Evolutionary conservation across 495 filamentous ascomycete genomes (phyloP).

Genomic region (Daldinia decipiens): DNA sequence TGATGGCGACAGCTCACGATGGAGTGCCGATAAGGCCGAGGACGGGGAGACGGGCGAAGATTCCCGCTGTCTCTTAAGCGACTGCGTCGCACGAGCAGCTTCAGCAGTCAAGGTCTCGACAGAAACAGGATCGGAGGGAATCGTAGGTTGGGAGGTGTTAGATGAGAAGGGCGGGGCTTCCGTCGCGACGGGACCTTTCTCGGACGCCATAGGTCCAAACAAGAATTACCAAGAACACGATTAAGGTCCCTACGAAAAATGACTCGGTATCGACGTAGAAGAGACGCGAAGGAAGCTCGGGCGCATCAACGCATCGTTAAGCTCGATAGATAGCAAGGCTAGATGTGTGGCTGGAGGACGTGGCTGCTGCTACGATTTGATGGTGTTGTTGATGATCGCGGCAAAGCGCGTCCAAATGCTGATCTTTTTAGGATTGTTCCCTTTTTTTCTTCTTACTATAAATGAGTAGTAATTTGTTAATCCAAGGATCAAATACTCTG

Average conservation of each 20-base stretch:
- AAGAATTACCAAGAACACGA: conserved; percentile 33
- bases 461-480: conserved; percentile 17
- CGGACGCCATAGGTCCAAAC: conserved; percentile 54
- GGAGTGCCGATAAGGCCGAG: conserved; percentile 48
- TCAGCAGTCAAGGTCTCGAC: conserved; percentile 50
- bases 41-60: conserved; percentile 56
- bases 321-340: conserved; percentile 48
- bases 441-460: conserved; percentile 14
- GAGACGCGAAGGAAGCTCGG: conserved; percentile 44
- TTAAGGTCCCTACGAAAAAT: conserved; percentile 38
- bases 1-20: conserved; percentile 58
- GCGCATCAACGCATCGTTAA: conserved; percentile 56
- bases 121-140: conserved; percentile 43
- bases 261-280: conserved; percentile 31
- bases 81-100: conserved; percentile 47
- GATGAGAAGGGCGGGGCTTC: conserved; percentile 55
- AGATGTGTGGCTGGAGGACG: conserved; percentile 63
- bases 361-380: conserved; percentile 52
- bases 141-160: conserved; percentile 47
- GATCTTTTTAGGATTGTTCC: conserved; percentile 19
- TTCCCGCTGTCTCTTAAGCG: conserved; percentile 62
- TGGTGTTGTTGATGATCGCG: conserved; percentile 48
- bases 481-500: conserved; percentile 1
- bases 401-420: conserved; percentile 35
- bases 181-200: conserved; percentile 57